These are phyloP conservation scores for Phytophthora colocasiae DNA, from an alignment of 352 stramenopile genomes.

Conservation along the genomic window DNA sequence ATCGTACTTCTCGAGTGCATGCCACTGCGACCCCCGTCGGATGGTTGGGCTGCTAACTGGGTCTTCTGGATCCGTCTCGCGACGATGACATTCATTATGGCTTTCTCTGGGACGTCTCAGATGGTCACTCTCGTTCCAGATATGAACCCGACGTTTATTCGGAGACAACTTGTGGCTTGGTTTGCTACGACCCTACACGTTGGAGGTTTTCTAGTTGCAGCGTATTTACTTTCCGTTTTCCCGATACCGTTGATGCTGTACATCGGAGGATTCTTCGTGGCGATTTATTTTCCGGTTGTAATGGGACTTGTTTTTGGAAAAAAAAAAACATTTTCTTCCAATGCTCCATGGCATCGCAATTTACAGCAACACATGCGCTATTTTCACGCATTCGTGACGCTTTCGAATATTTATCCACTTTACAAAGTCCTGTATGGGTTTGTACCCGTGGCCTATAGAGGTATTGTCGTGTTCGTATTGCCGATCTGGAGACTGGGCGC, in stretches of 20 bases:
- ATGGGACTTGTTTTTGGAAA: not conserved
- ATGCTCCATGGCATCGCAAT: not conserved
- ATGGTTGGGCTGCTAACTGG: slow-evolving; percentile 5
- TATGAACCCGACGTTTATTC: not conserved
- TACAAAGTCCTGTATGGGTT: too few relatives aligned
- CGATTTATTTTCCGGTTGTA: not conserved
- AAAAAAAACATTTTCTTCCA: not conserved
- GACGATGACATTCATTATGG: not conserved
- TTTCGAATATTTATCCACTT: not conserved
- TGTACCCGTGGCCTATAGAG: too few relatives aligned
- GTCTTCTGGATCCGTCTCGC: slow-evolving; percentile 1
- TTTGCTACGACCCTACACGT: not conserved
- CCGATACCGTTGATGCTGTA: not conserved
- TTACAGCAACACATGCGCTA: not conserved
- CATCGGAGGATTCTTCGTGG: not conserved
- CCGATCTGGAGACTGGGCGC: not conserved
- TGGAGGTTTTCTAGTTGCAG: not conserved
- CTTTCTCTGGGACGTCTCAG: not conserved
- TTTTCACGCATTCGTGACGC: not conserved
- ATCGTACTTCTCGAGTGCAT: slow-evolving; percentile 1
- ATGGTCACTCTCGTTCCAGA: not conserved
- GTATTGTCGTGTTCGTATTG: not conserved
- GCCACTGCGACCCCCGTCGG: not conserved
- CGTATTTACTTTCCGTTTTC: not conserved
- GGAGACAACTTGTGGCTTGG: not conserved